Percentiles rank a stretch among this genome's conserved stretches.
phyloP scores from a whole-genome alignment of 768 basidiomycete species.

The Hortiboletus campestris region DNA sequence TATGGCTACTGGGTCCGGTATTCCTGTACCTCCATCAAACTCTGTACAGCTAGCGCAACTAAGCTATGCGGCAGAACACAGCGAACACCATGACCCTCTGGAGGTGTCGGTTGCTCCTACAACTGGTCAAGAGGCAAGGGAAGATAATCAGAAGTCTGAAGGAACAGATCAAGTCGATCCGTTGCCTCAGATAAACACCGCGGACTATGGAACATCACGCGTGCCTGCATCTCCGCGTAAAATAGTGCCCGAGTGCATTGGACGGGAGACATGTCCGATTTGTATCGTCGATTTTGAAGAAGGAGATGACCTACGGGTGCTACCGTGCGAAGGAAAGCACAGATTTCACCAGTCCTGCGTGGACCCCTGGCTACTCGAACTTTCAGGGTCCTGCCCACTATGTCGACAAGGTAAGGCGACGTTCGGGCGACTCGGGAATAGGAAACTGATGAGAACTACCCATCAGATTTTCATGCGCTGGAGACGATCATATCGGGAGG shows the following conservation, averaged over 20 bases:
- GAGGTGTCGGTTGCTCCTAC: neutral
- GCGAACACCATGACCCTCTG: neutral
- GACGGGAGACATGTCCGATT: conserved; percentile 88
- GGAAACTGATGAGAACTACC: neutral
- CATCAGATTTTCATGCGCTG: conserved; percentile 56
- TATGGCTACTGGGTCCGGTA: neutral
- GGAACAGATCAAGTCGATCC: conserved; percentile 7
- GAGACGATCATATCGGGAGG: conserved; percentile 52
- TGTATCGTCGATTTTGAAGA: conserved; percentile 94
- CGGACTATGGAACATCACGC: neutral
- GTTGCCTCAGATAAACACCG: neutral
- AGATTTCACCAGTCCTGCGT: conserved; percentile 88
- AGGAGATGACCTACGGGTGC: conserved; percentile 85
- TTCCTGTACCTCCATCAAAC: neutral
- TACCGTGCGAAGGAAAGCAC: conserved; percentile 92
- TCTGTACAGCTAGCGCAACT: conserved; percentile 15
- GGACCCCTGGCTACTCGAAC: conserved; percentile 88
- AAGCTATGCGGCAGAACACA: neutral
- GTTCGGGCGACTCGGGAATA: neutral
- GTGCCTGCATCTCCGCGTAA: conserved; percentile 4
- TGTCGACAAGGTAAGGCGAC: conserved; percentile 75
- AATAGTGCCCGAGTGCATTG: conserved; percentile 60
- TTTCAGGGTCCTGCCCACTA: conserved; percentile 88
- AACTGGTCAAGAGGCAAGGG: neutral
- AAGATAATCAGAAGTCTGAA: conserved; percentile 1